These are phyloP conservation scores for Nemania abortiva DNA, from an alignment of 2,329 filamentous ascomycete genomes.

Conservation along the genomic window DNA sequence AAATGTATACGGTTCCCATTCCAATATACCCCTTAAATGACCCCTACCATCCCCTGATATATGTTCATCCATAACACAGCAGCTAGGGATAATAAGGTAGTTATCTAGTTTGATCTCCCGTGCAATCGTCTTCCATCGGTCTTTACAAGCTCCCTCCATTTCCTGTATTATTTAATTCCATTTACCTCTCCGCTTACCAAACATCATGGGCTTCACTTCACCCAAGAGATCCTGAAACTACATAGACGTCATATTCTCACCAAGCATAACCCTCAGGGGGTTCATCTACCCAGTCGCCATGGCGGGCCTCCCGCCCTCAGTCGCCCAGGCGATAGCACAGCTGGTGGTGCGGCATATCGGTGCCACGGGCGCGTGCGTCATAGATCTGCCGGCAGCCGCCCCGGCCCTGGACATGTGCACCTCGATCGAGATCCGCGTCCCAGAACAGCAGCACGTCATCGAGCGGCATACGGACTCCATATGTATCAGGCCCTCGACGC, in stretches of 20 bases:
- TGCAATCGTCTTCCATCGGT: background rate
- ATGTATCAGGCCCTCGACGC: conserved; percentile 45
- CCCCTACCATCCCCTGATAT: too few relatives aligned
- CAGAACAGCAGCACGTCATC: conserved; percentile 39
- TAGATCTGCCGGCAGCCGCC: conserved; percentile 44
- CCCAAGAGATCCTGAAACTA: background rate
- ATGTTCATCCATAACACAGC: background rate
- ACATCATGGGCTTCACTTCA: background rate
- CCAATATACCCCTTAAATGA: background rate
- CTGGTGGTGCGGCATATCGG: conserved; percentile 42
- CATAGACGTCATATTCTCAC: background rate
- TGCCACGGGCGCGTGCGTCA: conserved; percentile 44
- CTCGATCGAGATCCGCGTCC: conserved; percentile 45
- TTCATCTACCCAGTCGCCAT: conserved; percentile 13
- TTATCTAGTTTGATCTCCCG: background rate
- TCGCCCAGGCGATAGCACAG: conserved; percentile 35
- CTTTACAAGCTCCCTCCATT: background rate
- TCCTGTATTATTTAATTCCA: background rate
- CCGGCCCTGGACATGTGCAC: conserved; percentile 42
- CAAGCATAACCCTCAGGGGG: background rate
- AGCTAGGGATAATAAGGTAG: background rate
- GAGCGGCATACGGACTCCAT: conserved; percentile 44
- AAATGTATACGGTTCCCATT: conserved; percentile 16
- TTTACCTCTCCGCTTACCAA: background rate
- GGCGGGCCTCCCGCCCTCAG: conserved; percentile 18